A percentile compares a stretch with the other conserved stretches of the same genome.
These are phyloP conservation scores for Candida takata DNA, from an alignment of 805 yeast species.

Conservation along the genomic window DNA sequence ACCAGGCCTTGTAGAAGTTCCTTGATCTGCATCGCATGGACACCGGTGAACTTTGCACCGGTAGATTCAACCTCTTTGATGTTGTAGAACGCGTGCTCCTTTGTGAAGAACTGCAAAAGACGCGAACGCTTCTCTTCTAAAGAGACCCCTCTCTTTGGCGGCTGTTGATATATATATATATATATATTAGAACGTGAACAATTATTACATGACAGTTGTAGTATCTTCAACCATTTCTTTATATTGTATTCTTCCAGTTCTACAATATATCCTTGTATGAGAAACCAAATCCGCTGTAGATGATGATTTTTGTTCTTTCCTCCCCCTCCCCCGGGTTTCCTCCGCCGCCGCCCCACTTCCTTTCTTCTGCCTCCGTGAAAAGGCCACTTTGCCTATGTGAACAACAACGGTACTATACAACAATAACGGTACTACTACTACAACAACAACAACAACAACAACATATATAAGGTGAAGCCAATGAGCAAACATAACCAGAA, in stretches of 20 bases:
- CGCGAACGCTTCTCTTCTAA: conserved; percentile 34
- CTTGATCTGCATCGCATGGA: conserved; percentile 49
- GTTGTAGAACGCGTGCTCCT: conserved; percentile 34
- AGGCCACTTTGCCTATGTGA: too few species aligned
- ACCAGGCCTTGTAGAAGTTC: conserved; percentile 39
- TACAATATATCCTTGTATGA: too few species aligned
- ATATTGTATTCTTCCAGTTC: neutral
- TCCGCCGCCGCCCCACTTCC: too few species aligned
- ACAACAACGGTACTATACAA: too few species aligned
- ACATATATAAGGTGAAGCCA: neutral
- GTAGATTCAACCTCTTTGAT: conserved; percentile 45
- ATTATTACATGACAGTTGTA: neutral
- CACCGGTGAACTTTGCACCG: conserved; percentile 37
- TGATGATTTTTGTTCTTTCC: too few species aligned
- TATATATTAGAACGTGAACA: neutral
- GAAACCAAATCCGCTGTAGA: too few species aligned
- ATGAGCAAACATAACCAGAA: conserved; percentile 28
- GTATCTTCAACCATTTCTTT: neutral
- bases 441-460: neutral
- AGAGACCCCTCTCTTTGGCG: conserved; percentile 27
- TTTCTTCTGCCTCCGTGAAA: too few species aligned
- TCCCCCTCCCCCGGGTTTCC: too few species aligned
- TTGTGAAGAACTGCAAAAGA: conserved; percentile 33
- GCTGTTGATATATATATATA: too few species aligned
- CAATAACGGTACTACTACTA: neutral